A percentile compares a stretch with the other conserved stretches of the same genome.
These are phyloP conservation scores for Eudorina sp. DNA, from an alignment of 139 green algal genomes.

Conservation along the genomic window DNA sequence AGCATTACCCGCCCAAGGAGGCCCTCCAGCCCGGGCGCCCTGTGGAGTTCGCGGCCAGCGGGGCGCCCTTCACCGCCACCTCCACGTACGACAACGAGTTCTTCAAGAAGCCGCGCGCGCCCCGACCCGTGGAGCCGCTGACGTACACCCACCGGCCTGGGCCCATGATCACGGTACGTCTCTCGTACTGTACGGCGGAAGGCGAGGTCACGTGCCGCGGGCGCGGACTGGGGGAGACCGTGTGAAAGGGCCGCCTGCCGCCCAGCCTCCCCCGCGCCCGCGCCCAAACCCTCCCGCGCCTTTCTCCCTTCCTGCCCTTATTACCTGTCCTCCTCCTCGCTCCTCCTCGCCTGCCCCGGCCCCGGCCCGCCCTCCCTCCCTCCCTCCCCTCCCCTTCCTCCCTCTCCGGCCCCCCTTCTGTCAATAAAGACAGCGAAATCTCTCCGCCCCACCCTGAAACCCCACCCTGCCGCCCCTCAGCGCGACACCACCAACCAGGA, in stretches of 20 bases:
- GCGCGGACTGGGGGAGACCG: too few relatives aligned
- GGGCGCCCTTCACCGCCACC: slow-evolving; percentile 50
- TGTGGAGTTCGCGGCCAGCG: slow-evolving; percentile 16
- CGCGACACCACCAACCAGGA: slow-evolving; percentile 65
- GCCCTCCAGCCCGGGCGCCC: slow-evolving; percentile 23
- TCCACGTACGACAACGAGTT: slow-evolving; percentile 60
- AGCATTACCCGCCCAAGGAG: slow-evolving; percentile 65
- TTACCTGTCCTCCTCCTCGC: too few relatives aligned
- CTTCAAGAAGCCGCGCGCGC: slow-evolving; percentile 55
- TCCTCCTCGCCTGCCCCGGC: too few relatives aligned
- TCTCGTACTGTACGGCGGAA: not conserved
- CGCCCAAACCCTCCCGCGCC: too few relatives aligned
- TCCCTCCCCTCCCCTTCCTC: too few relatives aligned
- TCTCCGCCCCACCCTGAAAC: not conserved
- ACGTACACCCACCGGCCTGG: slow-evolving; percentile 46
- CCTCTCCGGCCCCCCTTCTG: too few relatives aligned
- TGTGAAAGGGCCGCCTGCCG: too few relatives aligned
- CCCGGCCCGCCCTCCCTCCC: too few relatives aligned
- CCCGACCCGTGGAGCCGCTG: slow-evolving; percentile 54
- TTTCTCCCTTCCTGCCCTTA: too few relatives aligned
- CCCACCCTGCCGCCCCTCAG: slow-evolving; percentile 20
- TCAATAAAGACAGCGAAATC: too few relatives aligned
- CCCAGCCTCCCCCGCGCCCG: too few relatives aligned
- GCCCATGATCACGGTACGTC: slow-evolving; percentile 53
- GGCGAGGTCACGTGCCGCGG: too few relatives aligned